These are phyloP conservation scores for Ceratocystis ficicola DNA, from an alignment of 2,329 filamentous ascomycete species.

Conservation along the genomic window DNA sequence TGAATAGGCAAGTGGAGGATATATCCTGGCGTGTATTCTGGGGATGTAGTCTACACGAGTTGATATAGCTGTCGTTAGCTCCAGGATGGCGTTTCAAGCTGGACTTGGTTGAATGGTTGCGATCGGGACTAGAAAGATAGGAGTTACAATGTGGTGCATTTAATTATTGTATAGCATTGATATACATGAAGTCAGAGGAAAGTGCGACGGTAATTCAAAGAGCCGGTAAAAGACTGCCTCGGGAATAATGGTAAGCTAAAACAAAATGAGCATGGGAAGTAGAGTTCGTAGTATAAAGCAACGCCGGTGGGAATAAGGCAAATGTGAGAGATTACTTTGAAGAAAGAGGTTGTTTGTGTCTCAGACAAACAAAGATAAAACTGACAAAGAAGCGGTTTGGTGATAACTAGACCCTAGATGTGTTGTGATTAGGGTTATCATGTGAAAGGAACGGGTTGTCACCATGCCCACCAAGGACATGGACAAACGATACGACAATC, in stretches of 20 bases:
- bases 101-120: not conserved
- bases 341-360: not conserved
- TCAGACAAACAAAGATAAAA: not conserved
- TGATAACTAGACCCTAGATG: not conserved
- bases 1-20: conserved; percentile 27
- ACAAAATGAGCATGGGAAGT: not conserved
- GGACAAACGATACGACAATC: not conserved
- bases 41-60: not conserved
- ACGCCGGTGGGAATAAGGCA: not conserved
- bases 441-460: not conserved
- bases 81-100: not conserved
- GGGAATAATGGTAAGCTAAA: not conserved
- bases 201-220: not conserved
- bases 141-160: not conserved
- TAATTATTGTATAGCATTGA: not conserved
- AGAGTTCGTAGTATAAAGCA: not conserved
- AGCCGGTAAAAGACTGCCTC: not conserved
- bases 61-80: not conserved
- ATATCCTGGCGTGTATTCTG: no score
- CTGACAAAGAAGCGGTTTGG: not conserved
- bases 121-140: not conserved
- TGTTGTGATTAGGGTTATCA: not conserved
- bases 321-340: not conserved
- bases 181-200: not conserved
- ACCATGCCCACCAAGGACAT: not conserved